Evolutionary conservation across 495 filamentous ascomycete species (phyloP), one percentile per base, ranked within the genome.

Genomic region (Pyronema omphalodes): DNA sequence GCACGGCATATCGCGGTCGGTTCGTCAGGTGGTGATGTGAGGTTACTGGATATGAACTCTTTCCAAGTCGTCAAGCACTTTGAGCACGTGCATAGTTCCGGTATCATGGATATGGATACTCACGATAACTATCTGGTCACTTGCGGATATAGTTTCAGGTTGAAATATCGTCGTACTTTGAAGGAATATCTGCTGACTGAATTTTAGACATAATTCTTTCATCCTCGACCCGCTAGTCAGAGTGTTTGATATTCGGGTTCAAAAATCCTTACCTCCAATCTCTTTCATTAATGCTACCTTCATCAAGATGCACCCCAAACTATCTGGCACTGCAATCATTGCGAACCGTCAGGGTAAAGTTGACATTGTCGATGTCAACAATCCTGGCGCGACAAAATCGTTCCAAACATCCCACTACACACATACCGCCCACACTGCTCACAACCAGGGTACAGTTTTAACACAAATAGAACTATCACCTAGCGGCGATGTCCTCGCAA

Each of bases 41-140:
- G 95, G 65, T 77, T 95, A 3, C 69, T 99, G 12, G 89, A 94
- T 67, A 75, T 87, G 8, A 67, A 74, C 33, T 83, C 75, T 50
- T 83, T 95, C 56, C 74, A 76, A 35, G 70, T 93, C 11, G 71
- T 88, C 45, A 93, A 88, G 61, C 76, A 76, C 11, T 96, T 89
- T 84, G 83, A 86, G 57, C 54, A 60, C 56, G 86, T 88, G 5
- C 88, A 96, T 57, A 74, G 76, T 3, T 80, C 84, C 3, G 77
- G 75, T 19, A 83, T 96, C 58, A 89, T 84, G 63, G 88, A 95
- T 63, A 94, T 99, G 83, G 89, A 96, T 69, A 86, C 86, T 6
- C 82, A 87, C 53, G 82, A 85, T 57, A 87, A 94, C 62, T 86
- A 86, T 56, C 75, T 96, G 33, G 80, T 95, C 15, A 95, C 88